Evolutionary conservation across 257 asterid species (phyloP), one percentile per base, ranked within the genome.

Genomic region (Asclepias syriaca): DNA sequence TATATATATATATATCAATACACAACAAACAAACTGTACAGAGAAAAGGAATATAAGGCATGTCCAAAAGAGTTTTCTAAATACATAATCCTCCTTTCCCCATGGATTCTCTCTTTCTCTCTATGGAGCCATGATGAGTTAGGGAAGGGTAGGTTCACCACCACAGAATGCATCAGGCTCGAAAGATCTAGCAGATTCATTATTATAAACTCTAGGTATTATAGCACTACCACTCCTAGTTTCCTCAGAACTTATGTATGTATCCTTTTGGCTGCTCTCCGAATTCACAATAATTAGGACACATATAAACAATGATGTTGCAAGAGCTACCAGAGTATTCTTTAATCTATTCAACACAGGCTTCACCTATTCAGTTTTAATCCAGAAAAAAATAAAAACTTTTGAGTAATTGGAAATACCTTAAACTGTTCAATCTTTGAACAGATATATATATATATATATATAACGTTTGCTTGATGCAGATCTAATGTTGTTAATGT

Each of bases 141-240:
- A 79, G 56, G 74, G 74, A 72, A 67, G 3, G 45, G 67, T 81
- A 5, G 96, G 72, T 74, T 87, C 96, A 21, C 98, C 96, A 49
- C 96, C 96, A 45, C 96, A 88, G 72, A 92, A 92, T 57, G 95
- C 95, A 74, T 86, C 96, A 7, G 95, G 95, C 84, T 92, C 98
- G 58, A 92, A 90, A 53, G 85, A 73, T 77, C 97, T 84, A 19
- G 97, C 98, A 69, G 98, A 90, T 37, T 90, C 91, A 0, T 92
- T 97, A 24, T 76, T 86, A 87, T 92, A 92, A 70, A 86, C 97
- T 78, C 98, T 87, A 3, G 95, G 88, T 14, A 88, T 82, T 14
- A 88, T 82, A 46, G 96, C 80, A 70, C 92, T 81, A 65, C 88
- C 89, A 65, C 88, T 89, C 37, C 87, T 88, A 22, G 80, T 72